phyloP scores from a whole-genome alignment of 179 eudicot genomes.

The Beta lomatogona region DNA sequence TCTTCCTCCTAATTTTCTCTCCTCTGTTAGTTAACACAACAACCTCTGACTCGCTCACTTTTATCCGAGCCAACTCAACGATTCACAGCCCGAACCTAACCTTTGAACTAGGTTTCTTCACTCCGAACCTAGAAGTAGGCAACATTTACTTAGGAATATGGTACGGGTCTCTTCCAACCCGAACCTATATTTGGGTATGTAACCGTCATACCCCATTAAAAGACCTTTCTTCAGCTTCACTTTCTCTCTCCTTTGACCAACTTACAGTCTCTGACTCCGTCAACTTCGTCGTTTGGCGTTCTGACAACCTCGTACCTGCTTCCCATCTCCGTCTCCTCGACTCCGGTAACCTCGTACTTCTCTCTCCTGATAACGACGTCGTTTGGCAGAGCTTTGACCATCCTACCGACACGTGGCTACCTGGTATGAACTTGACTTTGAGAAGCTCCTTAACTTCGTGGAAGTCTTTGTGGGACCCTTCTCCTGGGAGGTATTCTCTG shows the following conservation, averaged over 20 bases:
- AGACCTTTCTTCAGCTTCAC: conserved; percentile 34
- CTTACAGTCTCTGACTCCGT: conserved; percentile 36
- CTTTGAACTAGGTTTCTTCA: conserved; percentile 62
- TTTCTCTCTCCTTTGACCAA: conserved; percentile 39
- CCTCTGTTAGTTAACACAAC: neutral
- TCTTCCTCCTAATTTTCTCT: neutral
- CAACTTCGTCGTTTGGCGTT: conserved; percentile 42
- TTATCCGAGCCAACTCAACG: conserved; percentile 43
- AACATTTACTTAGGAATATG: conserved; percentile 64
- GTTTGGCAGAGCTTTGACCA: conserved; percentile 77
- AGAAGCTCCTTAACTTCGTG: conserved; percentile 45
- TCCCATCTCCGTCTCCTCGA: conserved; percentile 45
- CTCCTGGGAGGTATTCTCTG: conserved; percentile 62
- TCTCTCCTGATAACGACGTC: conserved; percentile 25
- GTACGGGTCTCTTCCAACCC: conserved; percentile 64
- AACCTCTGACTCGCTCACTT: neutral
- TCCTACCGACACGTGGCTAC: conserved; percentile 85
- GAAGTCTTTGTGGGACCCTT: conserved; percentile 57
- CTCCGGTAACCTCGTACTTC: conserved; percentile 52
- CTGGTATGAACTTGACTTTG: conserved; percentile 70
- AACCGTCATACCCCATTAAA: conserved; percentile 55
- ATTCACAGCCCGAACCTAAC: conserved; percentile 49
- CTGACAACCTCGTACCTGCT: conserved; percentile 29
- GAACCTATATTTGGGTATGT: conserved; percentile 74
- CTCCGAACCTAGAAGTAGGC: conserved; percentile 30